Percentiles rank a stretch among this genome's conserved stretches.
Evolutionary conservation across 768 basidiomycete species (phyloP).

Genomic region (Amanita polypyramis): DNA sequence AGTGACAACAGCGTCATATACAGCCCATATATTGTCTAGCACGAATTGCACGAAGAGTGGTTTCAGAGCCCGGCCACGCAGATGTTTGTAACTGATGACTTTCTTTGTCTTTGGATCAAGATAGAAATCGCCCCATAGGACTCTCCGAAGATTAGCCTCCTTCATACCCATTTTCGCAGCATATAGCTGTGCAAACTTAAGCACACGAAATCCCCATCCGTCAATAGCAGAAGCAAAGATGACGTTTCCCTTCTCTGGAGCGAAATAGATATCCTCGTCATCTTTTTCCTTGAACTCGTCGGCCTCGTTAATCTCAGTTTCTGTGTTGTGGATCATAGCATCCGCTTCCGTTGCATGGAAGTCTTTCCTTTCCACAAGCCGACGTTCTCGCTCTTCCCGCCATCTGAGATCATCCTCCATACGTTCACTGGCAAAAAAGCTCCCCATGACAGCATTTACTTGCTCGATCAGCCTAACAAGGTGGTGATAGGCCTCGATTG

Average conservation of each 20-base stretch:
- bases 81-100: slow-evolving; percentile 84
- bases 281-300: slow-evolving; percentile 89
- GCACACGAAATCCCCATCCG: slow-evolving; percentile 94
- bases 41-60: slow-evolving; percentile 97
- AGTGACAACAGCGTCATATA: slow-evolving; percentile 82
- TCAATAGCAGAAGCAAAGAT: slow-evolving; percentile 94
- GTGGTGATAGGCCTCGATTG: slow-evolving; percentile 90
- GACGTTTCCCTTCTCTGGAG: slow-evolving; percentile 91
- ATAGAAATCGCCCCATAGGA: slow-evolving; percentile 97
- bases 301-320: slow-evolving; percentile 34
- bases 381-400: slow-evolving; percentile 83
- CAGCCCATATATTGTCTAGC: slow-evolving; percentile 93
- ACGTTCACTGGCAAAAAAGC: slow-evolving; percentile 87
- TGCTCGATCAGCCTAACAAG: slow-evolving; percentile 90
- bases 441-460: slow-evolving; percentile 97
- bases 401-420: slow-evolving; percentile 96
- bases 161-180: slow-evolving; percentile 84
- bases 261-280: slow-evolving; percentile 96
- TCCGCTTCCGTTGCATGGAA: slow-evolving; percentile 55
- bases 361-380: slow-evolving; percentile 70
- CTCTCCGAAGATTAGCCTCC: slow-evolving; percentile 74
- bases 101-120: slow-evolving; percentile 93
- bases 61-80: slow-evolving; percentile 80
- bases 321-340: slow-evolving; percentile 15
- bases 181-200: slow-evolving; percentile 90